Base-by-base conservation (phyloP, 1,284 basidiomycete species). In the Austropuccinia psidii region DNA sequence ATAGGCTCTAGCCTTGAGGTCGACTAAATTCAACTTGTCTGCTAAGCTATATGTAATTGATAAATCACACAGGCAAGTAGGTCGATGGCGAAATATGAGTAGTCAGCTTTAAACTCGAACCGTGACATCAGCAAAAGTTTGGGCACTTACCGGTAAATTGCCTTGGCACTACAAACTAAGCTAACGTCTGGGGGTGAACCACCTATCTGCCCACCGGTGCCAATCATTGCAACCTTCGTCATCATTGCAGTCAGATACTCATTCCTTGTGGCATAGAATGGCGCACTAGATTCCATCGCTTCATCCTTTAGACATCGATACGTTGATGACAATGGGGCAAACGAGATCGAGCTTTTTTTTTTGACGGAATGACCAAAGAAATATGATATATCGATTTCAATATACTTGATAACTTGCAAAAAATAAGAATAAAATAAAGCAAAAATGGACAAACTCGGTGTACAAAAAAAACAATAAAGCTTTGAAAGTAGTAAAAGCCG, bases 391-490 rank as follows among this genome's bases (percentile, higher is more conserved):
- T 39, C 7, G 19, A 55, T 35, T 9, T n/a, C n/a, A n/a, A n/a
- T n/a, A n/a, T n/a, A n/a, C n/a, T n/a, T n/a, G n/a, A n/a, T n/a
- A n/a, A 24, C 27, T 41, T 21, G 21, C 64, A 41, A 43, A 21
- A n/a, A 45, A 24, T 15, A 39, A 29, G n/a, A 7, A 33, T 17
- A 21, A 3, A 8, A 54, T 9, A 33, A 21, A 78, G 77, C 39
- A 77, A 77, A 74, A 27, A 24, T 9, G 33, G 52, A 81, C 76
- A 9, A 77, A 78, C 72, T 82, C 80, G 39, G 81, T 82, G 74
- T 82, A 82, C 27, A 82, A 78, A 66, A 78, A 82, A 76, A 79
- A 79, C 1, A 82, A 76, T 49, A 82, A 75, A 6, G 81, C 78
- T 72, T 80, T 80, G 76, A 79, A 82, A 0, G 81, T 81, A 1